These are phyloP conservation scores for Apiospora saccharicola DNA, from an alignment of 2,329 filamentous ascomycete genomes.

Conservation along the genomic window DNA sequence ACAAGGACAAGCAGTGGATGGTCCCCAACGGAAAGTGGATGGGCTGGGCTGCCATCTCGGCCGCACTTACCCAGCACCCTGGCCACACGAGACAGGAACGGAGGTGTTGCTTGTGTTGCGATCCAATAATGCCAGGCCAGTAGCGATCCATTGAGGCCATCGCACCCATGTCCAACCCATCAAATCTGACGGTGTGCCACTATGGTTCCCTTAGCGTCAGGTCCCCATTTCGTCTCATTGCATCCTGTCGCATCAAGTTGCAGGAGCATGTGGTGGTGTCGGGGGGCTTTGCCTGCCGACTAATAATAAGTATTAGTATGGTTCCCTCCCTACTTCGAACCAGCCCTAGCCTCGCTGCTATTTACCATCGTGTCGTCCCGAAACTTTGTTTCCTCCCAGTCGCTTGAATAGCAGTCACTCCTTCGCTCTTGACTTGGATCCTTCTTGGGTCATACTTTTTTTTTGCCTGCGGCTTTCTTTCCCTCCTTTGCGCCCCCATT, in stretches of 20 bases:
- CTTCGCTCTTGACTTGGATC: slow-evolving; percentile 26
- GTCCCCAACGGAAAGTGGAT: slow-evolving; percentile 11
- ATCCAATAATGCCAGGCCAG: neutral
- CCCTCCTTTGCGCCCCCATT: slow-evolving; percentile 21
- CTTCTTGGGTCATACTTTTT: slow-evolving; percentile 21
- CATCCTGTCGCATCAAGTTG: slow-evolving; percentile 12
- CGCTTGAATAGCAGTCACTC: slow-evolving; percentile 21
- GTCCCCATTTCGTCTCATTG: slow-evolving; percentile 15
- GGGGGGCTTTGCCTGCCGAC: neutral
- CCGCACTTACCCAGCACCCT: slow-evolving; percentile 14
- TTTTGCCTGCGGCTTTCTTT: slow-evolving; percentile 22
- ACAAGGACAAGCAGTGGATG: neutral
- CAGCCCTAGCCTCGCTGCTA: neutral
- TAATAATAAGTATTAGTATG: neutral
- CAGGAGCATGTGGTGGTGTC: neutral
- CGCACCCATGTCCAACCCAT: slow-evolving; percentile 8
- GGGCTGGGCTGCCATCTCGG: slow-evolving; percentile 15
- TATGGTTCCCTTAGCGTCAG: slow-evolving; percentile 10
- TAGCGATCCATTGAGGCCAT: slow-evolving; percentile 4
- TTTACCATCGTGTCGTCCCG: slow-evolving; percentile 21
- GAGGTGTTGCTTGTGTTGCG: neutral
- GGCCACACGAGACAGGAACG: slow-evolving; percentile 6
- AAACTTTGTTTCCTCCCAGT: slow-evolving; percentile 9
- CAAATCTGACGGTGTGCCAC: slow-evolving; percentile 15
- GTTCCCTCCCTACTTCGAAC: slow-evolving; percentile 1